Percentiles rank a stretch among this genome's conserved stretches.
Evolutionary conservation across 2,329 filamentous ascomycete genomes (phyloP).

Genomic region (Ophiostoma sp.): DNA sequence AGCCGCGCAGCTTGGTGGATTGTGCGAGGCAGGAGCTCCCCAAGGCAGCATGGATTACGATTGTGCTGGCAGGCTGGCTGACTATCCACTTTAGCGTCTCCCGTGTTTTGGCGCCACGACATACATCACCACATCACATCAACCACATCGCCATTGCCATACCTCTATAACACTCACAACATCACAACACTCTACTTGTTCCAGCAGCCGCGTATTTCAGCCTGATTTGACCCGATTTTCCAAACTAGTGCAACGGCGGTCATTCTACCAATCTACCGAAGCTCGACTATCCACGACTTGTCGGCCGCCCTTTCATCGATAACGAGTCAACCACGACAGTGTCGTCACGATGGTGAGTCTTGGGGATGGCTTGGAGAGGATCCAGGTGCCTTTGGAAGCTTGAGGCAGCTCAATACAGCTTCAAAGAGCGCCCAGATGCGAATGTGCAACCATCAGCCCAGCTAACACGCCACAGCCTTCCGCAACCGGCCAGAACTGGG

Average conservation of each 20-base stretch:
- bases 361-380: neutral
- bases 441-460: neutral
- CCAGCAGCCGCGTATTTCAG: neutral
- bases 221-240: neutral
- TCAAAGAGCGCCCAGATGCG: neutral
- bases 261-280: neutral
- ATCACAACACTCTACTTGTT: neutral
- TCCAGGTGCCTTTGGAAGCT: neutral
- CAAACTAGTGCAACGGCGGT: neutral
- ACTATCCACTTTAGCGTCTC: slow-evolving; percentile 14
- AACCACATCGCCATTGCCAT: neutral
- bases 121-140: neutral
- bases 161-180: neutral
- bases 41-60: slow-evolving; percentile 29
- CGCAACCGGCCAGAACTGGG: slow-evolving; percentile 90
- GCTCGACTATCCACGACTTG: neutral
- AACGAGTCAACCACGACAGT: neutral
- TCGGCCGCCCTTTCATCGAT: slow-evolving; percentile 17
- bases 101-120: slow-evolving; percentile 10
- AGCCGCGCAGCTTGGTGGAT: slow-evolving; percentile 26
- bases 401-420: neutral
- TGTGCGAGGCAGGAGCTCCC: slow-evolving; percentile 21
- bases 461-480: slow-evolving; percentile 61
- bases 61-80: slow-evolving; percentile 18
- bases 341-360: slow-evolving; percentile 14